phyloP scores from a whole-genome alignment of 73 alveolate genomes.

The Paramecium bursaria region DNA sequence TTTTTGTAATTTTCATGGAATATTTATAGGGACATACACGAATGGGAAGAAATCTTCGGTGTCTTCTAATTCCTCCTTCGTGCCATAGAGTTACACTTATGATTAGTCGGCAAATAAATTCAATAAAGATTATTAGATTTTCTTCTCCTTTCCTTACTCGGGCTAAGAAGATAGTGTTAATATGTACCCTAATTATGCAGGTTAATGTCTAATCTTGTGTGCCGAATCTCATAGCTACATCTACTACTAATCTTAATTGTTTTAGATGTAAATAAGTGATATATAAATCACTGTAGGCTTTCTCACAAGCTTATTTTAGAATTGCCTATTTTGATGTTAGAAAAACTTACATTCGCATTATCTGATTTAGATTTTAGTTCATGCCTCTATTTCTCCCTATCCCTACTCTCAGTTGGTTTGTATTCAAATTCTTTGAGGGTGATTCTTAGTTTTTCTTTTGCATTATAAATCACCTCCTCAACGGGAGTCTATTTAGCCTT shows the following conservation, averaged over 20 bases:
- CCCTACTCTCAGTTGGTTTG: constrained; percentile 72
- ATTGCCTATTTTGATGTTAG: constrained; percentile 38
- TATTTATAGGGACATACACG: constrained; percentile 73
- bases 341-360: constrained; percentile 46
- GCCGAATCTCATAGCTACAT: constrained; percentile 86
- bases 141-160: constrained; percentile 77
- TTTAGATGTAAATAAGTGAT: constrained; percentile 80
- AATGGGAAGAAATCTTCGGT: constrained; percentile 93
- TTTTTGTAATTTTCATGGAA: constrained; percentile 48
- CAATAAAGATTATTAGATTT: constrained; percentile 70
- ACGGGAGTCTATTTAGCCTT: constrained; percentile 59
- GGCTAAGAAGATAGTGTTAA: constrained; percentile 6
- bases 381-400: constrained; percentile 70
- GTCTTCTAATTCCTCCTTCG: constrained; percentile 86
- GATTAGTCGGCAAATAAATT: constrained; percentile 11
- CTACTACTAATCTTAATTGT: constrained; percentile 84
- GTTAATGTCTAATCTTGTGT: constrained; percentile 67
- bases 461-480: constrained; percentile 69
- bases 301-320: constrained; percentile 76
- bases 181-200: constrained; percentile 36
- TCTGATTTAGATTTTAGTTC: constrained; percentile 76
- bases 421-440: constrained; percentile 78
- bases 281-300: constrained; percentile 83
- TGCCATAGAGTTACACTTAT: constrained; percentile 80
- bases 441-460: constrained; percentile 73